Evolutionary conservation across 345 rosid genomes (phyloP).

Genomic region (Zanthoxylum bungeanum): DNA sequence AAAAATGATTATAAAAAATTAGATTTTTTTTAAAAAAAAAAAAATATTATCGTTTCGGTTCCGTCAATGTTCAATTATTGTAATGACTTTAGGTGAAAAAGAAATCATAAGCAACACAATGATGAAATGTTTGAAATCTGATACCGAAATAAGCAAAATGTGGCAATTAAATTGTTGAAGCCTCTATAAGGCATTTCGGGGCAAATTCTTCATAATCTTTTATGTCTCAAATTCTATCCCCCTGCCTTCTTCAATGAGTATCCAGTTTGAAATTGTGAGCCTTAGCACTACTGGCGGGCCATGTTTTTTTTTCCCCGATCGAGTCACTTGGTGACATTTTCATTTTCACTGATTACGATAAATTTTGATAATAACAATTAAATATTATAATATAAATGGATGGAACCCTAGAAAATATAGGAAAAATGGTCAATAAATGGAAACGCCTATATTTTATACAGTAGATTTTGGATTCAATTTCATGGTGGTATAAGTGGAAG

Average conservation of each 20-base stretch:
- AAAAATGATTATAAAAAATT: too few species aligned
- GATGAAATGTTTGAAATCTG: slow-evolving; percentile 25
- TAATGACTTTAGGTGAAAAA: neutral
- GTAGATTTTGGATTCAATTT: too few species aligned
- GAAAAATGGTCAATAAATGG: too few species aligned
- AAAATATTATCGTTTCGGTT: too few species aligned
- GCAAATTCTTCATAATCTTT: neutral
- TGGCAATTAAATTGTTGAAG: slow-evolving; percentile 8
- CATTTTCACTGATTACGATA: too few species aligned
- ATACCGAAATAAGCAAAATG: slow-evolving; percentile 21
- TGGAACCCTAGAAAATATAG: too few species aligned
- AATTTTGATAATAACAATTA: too few species aligned
- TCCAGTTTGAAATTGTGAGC: neutral
- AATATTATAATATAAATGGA: too few species aligned
- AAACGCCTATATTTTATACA: too few species aligned
- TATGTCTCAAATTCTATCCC: slow-evolving; percentile 8
- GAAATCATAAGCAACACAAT: slow-evolving; percentile 17
- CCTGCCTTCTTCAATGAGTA: neutral
- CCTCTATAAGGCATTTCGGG: neutral
- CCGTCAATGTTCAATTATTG: too few species aligned
- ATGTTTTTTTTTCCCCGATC: neutral
- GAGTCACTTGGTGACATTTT: neutral
- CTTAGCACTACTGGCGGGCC: slow-evolving; percentile 7
- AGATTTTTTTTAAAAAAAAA: too few species aligned
- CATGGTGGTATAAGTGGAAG: too few species aligned